Conservation (phyloP, 805 yeast genomes). For the Komagataella mondaviorum region DNA sequence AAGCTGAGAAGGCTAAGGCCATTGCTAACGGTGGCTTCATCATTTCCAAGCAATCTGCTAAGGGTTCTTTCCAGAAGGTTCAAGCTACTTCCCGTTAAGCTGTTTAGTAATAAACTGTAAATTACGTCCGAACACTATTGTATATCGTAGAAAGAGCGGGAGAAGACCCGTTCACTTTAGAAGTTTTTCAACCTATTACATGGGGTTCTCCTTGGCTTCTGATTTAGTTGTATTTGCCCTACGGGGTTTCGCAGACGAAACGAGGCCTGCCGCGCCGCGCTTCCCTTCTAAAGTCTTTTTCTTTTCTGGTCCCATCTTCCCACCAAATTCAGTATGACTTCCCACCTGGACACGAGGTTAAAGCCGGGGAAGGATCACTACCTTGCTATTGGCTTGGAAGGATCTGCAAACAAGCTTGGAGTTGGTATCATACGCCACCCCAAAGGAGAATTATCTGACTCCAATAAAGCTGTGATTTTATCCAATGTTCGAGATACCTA, state of each 20-base stretch:
- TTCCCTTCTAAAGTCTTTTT: not conserved
- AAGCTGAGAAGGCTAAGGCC: conserved; percentile 79
- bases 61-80: conserved; percentile 95
- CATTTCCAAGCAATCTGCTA: conserved; percentile 91
- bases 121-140: not conserved
- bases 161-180: not conserved
- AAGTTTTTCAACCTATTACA: too few relatives aligned
- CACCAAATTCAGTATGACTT: not conserved
- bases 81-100: conserved; percentile 90
- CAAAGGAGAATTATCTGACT: conserved; percentile 37
- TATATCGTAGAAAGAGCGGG: not conserved
- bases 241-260: not conserved
- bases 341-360: conserved; percentile 24
- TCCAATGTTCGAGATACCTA: conserved; percentile 94
- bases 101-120: not conserved
- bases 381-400: conserved; percentile 85
- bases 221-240: not conserved
- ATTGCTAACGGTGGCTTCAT: conserved; percentile 67
- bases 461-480: conserved; percentile 60
- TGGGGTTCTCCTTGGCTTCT: too few relatives aligned
- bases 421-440: conserved; percentile 82
- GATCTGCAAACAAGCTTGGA: conserved; percentile 94
- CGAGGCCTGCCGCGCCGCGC: not conserved
- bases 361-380: conserved; percentile 32
- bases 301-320: too few relatives aligned